Base-by-base conservation (phyloP, 2,329 filamentous ascomycete species). In the Exophiala oligosperma region DNA sequence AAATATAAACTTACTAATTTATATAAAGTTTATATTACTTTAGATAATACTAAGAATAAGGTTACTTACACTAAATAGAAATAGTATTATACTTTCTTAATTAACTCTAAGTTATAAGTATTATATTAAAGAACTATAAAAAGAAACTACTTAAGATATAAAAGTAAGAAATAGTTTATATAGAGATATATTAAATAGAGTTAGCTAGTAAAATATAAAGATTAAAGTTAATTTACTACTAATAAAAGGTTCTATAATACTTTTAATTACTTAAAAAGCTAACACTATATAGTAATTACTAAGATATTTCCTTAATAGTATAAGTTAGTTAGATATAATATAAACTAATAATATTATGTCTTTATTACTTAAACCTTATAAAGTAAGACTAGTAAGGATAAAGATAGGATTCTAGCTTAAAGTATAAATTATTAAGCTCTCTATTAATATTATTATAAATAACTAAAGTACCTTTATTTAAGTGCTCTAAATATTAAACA, bases 401-500 rank as follows among this genome's bases (percentile, higher is more conserved):
- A 73, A 66, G 0, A 72, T 72, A 5, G 78, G 67, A 24, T 66
- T 71, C 51, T 72, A 61, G 1, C 73, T 67, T 3, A 75, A 67
- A 14, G 72, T 70, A 60, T 75, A 78, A 11, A 80, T 67, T 2
- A 77, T 71, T 0, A 76, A 76, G n/a, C 78, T 79, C 6, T 74
- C 62, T 1, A 75, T 79, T 62, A 80, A 79, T 61, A 80, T 68
- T 1, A 74, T 56, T 0, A 80, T 67, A 0, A 76, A 75, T 0
- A 66, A 56, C 38, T 11, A 43, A 5, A 80, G 68, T 47, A 80
- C 72, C 49, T 78, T 68, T 3, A 72, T 67, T 28, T 76, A 76
- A 14, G 78, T 76, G 2, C 78, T 79, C 59, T 82, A 81, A 12
- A 78, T 72, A 54, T 78, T 72, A 4, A 76, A 74, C 2, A 79